Conservation (phyloP, 768 basidiomycete species). For the Leccinum longicurvipes region DNA sequence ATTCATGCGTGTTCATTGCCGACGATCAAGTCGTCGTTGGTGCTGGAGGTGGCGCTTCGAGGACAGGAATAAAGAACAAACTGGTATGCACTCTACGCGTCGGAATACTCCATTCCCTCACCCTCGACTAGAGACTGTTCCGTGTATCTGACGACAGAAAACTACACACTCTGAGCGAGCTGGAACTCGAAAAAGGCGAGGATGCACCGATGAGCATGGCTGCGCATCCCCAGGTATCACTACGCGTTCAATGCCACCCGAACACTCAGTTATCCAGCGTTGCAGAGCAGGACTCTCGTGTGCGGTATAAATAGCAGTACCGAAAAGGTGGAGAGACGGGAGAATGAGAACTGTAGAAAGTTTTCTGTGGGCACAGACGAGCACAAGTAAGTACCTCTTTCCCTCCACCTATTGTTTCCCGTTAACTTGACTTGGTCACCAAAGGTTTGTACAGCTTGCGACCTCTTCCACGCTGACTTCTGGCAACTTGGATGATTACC, state of each 20-base stretch:
- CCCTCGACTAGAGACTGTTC: constrained; percentile 58
- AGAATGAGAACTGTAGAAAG: constrained; percentile 84
- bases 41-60: constrained; percentile 85
- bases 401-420: not conserved
- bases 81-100: constrained; percentile 45
- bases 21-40: constrained; percentile 75
- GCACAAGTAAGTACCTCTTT: constrained; percentile 61
- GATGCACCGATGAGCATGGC: constrained; percentile 98
- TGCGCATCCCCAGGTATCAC: constrained; percentile 52
- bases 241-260: constrained; percentile 5
- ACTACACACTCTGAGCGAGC: constrained; percentile 60
- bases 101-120: constrained; percentile 4
- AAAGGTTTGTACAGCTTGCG: constrained; percentile 28
- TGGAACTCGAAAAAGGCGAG: constrained; percentile 74
- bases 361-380: constrained; percentile 49
- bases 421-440: constrained; percentile 5
- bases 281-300: constrained; percentile 51
- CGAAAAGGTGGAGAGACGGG: constrained; percentile 56
- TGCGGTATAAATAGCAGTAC: constrained; percentile 86
- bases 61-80: constrained; percentile 92
- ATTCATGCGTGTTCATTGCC: constrained; percentile 77
- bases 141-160: constrained; percentile 50
- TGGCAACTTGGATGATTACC: constrained; percentile 72
- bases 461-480: constrained; percentile 61
- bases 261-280: not conserved